Base-by-base conservation (phyloP, 495 filamentous ascomycete genomes). In the Cercophora samala region DNA sequence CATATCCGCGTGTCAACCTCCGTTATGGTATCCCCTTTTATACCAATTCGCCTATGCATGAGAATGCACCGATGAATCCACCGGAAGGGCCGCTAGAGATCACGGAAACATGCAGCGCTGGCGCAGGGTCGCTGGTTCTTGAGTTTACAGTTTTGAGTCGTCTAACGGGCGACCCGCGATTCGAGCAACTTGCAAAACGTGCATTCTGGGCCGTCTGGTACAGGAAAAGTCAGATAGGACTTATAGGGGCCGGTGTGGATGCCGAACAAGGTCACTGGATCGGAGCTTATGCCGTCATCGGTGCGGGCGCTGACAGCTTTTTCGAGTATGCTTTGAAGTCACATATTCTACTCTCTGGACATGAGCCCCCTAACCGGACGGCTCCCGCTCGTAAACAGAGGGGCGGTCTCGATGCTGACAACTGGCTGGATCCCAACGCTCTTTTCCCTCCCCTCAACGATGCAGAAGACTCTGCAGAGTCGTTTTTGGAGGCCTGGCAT, bases 281-380 rank as follows among this genome's bases (percentile, higher is more conserved):
- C 62, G 89, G 89, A 29, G 85, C 92, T 6, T 93, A 90, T 74
- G 86, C 94, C 22, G 95, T 96, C 18, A 94, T 99, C 72, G 95
- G 95, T 51, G 95, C 95, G 1, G 96, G 95, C 19, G 90, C 96
- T 69, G 95, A 98, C 76, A 97, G 93, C 79, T 99, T 98, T 79
- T 98, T 94, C 72, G 95, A 99, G 79, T 99, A 99, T 74, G 95
- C 95, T 1, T 84, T 97, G 74, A 99, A 99, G 74, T 90, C 93
- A 2, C 88, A 96, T 69, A 90, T 99, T 68, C 79, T 99, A 9
- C 86, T 97, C 19, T 96, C 94, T 2, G 88, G 91, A 5, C 81
- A 84, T 59, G 82, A 85, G 18, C 69, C 81, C n/a, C 85, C 84
- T 1, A 86, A 85, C 61, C 76, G 75, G 24, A 83, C 82, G 3